Base-by-base conservation (phyloP, 1,284 basidiomycete genomes). In the Phaffia rhodozyma region DNA sequence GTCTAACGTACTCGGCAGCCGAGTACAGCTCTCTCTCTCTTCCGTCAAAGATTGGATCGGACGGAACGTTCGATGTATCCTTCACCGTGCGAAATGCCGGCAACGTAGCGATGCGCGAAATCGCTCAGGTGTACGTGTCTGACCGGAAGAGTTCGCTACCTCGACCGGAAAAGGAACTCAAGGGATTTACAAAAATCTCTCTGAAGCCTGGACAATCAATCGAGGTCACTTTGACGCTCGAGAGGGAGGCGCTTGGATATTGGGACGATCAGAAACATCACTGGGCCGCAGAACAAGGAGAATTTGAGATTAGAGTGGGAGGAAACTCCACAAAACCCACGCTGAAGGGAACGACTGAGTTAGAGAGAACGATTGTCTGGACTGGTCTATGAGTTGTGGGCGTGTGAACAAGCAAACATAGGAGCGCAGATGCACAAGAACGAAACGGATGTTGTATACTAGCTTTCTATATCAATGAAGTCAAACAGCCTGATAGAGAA, bases 1-100 rank as follows among this genome's bases (percentile, higher is more conserved):
- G 76, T 48, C 75, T 83, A 21, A 80, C 80, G 23, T 83, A 83
- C 71, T 78, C 82, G 1, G 73, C 76, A 7, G 83, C 82, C 68
- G 70, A 75, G 53, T 80, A 79, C 67, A 61, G 66, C 7, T 67
- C 67, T 67, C 51, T 65, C 52, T 7, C 32, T 66, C 66, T 65
- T 61, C 68, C 58, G 58, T 67, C 55, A 56, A 49, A 53, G 29
- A 61, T 62, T 56, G 61, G n/a, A 48, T 52, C 62, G n/a, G 61
- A 63, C 11, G 69, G 69, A 30, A 65, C 67, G 5, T 70, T 69
- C 51, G 68, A 69, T 43, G 66, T 79, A 49, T 76, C 70, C 29
- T 66, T 69, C 64, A 32, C 18, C 16, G 54, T 69, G 38, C 56
- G 71, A 68, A 63, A 66, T 58, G 16, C 66, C 63, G 27, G 32